Base-by-base conservation (phyloP, 257 asterid genomes). In the Ilex aquifolium region DNA sequence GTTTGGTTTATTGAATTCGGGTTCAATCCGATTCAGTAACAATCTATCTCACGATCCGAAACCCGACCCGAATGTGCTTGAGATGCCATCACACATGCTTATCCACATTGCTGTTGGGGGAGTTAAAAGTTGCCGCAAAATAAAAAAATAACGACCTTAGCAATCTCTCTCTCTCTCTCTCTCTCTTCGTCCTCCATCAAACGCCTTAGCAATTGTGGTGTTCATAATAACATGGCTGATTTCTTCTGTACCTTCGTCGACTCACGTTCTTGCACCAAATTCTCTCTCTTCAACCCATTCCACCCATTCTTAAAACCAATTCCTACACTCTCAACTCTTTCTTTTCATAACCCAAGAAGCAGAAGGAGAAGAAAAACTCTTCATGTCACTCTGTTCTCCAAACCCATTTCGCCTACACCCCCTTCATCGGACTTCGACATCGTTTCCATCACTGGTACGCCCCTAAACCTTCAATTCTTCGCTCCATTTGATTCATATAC, bases 361-460 rank as follows among this genome's bases (percentile, higher is more conserved):
- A 69, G 61, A 54, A 68, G 69, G 59, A 59, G 61, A 53, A 72
- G 77, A 69, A 77, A 64, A 6, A 56, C 77, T 29, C 70, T 66
- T 70, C 81, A 66, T 16, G 69, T 77, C 60, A 69, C 69, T n/a
- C 69, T 77, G 48, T 61, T 72, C 44, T 73, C 67, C 66, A 67
- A 50, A 31, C 74, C 79, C 58, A 72, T 76, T 59, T 67, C 85
- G 6, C 61, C 75, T 4, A 31, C 57, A 44, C 56, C 72, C 39
- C 57, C 76, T 56, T 65, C 83, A 61, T 29, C 75, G 58, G 62
- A 75, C 2, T 40, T 79, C 53, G 87, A 78, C 69, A 61, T 88
- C 55, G 65, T 88, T 73, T 76, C 91, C 31, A 79, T 79, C 59
- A 85, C 82, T 58, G 92, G 96, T 91, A 76, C 29, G 68, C 65